A percentile compares a stretch with the other conserved stretches of the same genome.
These are phyloP conservation scores for Harringtonia aguacate DNA, from an alignment of 2,329 filamentous ascomycete species.

Conservation along the genomic window DNA sequence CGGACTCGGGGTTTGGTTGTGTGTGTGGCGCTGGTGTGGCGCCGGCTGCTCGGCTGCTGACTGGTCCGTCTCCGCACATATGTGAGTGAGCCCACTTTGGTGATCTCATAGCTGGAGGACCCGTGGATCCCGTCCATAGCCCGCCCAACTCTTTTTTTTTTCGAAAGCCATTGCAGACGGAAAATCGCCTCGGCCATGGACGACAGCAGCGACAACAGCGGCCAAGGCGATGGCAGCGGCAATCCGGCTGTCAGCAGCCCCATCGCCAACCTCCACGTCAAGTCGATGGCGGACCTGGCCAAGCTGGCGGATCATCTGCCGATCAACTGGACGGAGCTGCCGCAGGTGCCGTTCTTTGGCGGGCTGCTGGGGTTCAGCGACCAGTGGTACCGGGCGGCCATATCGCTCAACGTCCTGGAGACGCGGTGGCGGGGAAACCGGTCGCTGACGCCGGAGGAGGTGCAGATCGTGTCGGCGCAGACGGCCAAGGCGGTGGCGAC, in stretches of 20 bases:
- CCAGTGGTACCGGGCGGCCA: slow-evolving; percentile 7
- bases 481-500: slow-evolving; percentile 6
- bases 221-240: background rate
- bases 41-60: too few relatives aligned
- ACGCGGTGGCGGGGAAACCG: slow-evolving; percentile 8
- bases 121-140: too few relatives aligned
- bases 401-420: slow-evolving; percentile 8
- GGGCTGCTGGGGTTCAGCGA: slow-evolving; percentile 6
- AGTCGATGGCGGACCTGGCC: slow-evolving; percentile 6
- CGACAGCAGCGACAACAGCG: background rate
- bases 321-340: slow-evolving; percentile 10
- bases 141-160: too few relatives aligned
- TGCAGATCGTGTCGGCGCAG: slow-evolving; percentile 10
- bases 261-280: slow-evolving; percentile 7
- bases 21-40: background rate
- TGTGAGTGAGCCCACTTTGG: too few relatives aligned
- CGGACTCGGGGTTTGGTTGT: too few relatives aligned
- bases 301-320: slow-evolving; percentile 6
- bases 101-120: background rate
- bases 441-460: slow-evolving; percentile 10
- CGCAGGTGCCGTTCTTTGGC: slow-evolving; percentile 8
- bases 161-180: too few relatives aligned
- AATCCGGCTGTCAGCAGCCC: slow-evolving; percentile 1
- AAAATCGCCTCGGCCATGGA: slow-evolving; percentile 1
- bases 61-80: too few relatives aligned